Evolutionary conservation across 108 stramenopile species (phyloP), one percentile per base, ranked within the genome.

Genomic region (Nannochloropsis gaditana): DNA sequence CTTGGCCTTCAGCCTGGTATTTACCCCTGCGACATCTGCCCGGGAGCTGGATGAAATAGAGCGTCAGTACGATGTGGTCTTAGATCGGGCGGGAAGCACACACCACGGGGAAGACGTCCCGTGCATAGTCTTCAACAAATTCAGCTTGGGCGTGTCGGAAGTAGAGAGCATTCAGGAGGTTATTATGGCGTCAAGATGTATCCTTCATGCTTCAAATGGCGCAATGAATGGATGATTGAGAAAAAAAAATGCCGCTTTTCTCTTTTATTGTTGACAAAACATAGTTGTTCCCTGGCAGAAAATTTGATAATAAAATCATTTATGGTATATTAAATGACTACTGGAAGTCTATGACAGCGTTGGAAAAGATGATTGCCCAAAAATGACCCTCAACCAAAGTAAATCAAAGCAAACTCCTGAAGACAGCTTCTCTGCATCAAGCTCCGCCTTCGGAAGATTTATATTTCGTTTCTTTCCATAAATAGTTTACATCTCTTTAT

Each of bases 101-200:
- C 59, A n/a, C 19, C 15, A n/a, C 4, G 19, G 19, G 0, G 2
- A n/a, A n/a, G 19, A 73, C n/a, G n/a, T n/a, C 19, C 59, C 59
- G n/a, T 73, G 59, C 59, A 73, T 73, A 15, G n/a, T 73, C n/a
- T 73, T 73, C n/a, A 73, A 73, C n/a, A 73, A 73, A n/a, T n/a
- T 73, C 59, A 73, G 19, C n/a, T n/a, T 73, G 3, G 59, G 59
- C 2, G n/a, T n/a, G 59, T n/a, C 59, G 59, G 59, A 73, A n/a
- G 59, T 73, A 8, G 59, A 73, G 59, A 73, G 19, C 19, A 73
- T 73, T 15, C 15, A 73, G 59, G 59, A 73, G 59, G 59, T 73
- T 15, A n/a, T 73, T 4, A 15, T 73, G 59, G 59, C 59, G 59
- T n/a, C 59, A n/a, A 73, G 59, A 6, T 73, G 1, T n/a, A 73